phyloP scores from a whole-genome alignment of 73 alveolate species.

The Diophrys sp. region DNA sequence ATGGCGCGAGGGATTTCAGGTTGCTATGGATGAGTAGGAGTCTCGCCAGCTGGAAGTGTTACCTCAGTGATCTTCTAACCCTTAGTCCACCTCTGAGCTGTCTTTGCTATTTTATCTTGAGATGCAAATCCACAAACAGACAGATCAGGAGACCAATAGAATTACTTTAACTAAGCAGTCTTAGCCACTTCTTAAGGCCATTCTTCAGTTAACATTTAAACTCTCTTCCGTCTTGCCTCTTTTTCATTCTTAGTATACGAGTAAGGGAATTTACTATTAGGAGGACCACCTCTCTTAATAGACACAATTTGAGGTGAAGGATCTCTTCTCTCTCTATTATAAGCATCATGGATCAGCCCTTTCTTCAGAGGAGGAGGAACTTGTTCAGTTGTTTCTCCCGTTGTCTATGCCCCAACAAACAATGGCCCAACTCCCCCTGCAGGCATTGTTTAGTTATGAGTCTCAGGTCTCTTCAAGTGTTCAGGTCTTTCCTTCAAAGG shows the following conservation, averaged over 20 bases:
- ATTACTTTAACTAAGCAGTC: background rate
- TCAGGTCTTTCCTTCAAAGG: background rate
- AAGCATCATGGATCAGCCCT: background rate
- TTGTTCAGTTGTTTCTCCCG: too few relatives aligned
- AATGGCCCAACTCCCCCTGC: too few relatives aligned
- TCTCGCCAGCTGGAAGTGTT: background rate
- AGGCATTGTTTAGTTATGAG: too few relatives aligned
- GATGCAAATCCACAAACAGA: constrained; percentile 4
- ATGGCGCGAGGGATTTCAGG: constrained; percentile 13
- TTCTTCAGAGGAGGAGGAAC: too few relatives aligned
- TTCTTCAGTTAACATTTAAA: background rate
- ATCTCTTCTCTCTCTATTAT: background rate
- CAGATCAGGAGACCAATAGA: constrained; percentile 8
- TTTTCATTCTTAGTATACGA: background rate
- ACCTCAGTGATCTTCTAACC: background rate
- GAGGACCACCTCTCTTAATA: background rate
- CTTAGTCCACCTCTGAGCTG: background rate
- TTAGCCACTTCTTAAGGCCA: background rate
- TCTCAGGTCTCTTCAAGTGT: too few relatives aligned
- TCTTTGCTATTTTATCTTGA: background rate
- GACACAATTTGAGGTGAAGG: background rate
- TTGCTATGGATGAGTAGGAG: too few relatives aligned
- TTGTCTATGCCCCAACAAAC: too few relatives aligned
- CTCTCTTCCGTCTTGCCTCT: background rate
- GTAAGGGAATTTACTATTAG: background rate